Conservation (phyloP, 108 stramenopile genomes). For the Conticribra weissflogii region DNA sequence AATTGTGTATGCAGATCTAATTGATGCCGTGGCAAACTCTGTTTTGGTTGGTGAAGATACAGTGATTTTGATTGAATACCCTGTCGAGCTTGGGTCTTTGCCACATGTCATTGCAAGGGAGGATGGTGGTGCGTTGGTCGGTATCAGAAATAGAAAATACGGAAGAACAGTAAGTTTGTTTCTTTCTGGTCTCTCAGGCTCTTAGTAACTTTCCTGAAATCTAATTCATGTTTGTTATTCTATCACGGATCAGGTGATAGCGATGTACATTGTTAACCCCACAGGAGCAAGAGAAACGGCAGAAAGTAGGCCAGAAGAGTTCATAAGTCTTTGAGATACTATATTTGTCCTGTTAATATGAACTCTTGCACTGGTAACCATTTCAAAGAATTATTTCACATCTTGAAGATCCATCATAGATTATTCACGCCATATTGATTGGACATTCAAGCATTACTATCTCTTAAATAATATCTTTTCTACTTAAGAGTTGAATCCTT, state of each 20-base stretch:
- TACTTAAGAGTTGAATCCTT: no score
- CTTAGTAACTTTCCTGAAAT: background rate
- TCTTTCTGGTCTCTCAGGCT: background rate
- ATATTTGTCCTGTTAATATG: no score
- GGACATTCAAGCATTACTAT: no score
- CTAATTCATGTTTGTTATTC: background rate
- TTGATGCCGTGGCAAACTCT: slow-evolving; percentile 80
- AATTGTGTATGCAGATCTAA: slow-evolving; percentile 90
- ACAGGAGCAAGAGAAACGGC: slow-evolving; percentile 76
- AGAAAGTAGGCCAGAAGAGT: slow-evolving; percentile 85
- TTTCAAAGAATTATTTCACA: no score
- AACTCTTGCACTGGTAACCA: no score
- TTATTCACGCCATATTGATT: no score
- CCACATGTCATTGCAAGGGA: slow-evolving; percentile 77
- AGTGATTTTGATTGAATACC: slow-evolving; percentile 92
- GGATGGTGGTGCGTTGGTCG: slow-evolving; percentile 83
- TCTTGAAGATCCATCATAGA: no score
- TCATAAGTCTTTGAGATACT: slow-evolving; percentile 51
- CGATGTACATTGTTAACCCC: slow-evolving; percentile 92
- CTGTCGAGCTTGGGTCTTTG: slow-evolving; percentile 90
- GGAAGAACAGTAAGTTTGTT: slow-evolving; percentile 81
- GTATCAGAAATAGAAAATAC: slow-evolving; percentile 93
- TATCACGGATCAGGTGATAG: slow-evolving; percentile 55
- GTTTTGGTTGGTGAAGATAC: slow-evolving; percentile 83
- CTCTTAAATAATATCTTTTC: no score